Conservation (phyloP, 148 eudicot species). For the Arbutus unedo region DNA sequence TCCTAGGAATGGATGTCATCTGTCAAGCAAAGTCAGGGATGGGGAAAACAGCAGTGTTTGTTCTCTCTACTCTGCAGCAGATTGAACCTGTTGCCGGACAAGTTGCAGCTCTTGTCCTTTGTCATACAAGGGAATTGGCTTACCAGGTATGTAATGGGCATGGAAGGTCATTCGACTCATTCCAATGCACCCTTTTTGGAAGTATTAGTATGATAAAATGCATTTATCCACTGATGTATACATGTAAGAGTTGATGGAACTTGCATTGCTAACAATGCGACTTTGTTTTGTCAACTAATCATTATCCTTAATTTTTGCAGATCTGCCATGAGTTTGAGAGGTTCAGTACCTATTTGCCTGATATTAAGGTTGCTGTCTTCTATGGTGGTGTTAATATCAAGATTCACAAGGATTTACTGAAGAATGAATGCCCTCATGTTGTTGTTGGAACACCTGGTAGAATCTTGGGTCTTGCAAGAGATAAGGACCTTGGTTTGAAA, state of each 20-base stretch:
- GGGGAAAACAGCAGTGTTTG: constrained; percentile 67
- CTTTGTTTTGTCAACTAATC: constrained; percentile 2
- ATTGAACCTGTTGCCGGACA: constrained; percentile 61
- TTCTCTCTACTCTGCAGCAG: constrained; percentile 54
- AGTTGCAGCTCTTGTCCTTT: constrained; percentile 61
- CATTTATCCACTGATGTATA: background rate
- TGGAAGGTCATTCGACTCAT: too few relatives aligned
- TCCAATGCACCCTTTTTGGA: background rate
- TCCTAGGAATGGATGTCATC: constrained; percentile 60
- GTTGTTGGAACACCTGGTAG: constrained; percentile 69
- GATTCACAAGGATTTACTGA: constrained; percentile 50
- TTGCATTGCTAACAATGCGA: background rate
- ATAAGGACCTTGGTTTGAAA: constrained; percentile 46
- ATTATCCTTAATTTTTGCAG: constrained; percentile 23
- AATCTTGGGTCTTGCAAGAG: constrained; percentile 48
- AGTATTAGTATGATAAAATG: background rate
- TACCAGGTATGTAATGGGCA: constrained; percentile 36
- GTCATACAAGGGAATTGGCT: constrained; percentile 62
- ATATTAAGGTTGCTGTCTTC: constrained; percentile 54
- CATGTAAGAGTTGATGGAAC: background rate
- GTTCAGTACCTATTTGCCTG: constrained; percentile 54
- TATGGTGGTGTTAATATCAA: constrained; percentile 63
- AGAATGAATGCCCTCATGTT: constrained; percentile 62
- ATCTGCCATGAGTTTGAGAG: constrained; percentile 58
- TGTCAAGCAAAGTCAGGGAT: constrained; percentile 67